Percentiles rank a stretch among this genome's conserved stretches.
These are phyloP conservation scores for Xylariaceae sp. DNA, from an alignment of 2,329 filamentous ascomycete genomes.

Conservation along the genomic window DNA sequence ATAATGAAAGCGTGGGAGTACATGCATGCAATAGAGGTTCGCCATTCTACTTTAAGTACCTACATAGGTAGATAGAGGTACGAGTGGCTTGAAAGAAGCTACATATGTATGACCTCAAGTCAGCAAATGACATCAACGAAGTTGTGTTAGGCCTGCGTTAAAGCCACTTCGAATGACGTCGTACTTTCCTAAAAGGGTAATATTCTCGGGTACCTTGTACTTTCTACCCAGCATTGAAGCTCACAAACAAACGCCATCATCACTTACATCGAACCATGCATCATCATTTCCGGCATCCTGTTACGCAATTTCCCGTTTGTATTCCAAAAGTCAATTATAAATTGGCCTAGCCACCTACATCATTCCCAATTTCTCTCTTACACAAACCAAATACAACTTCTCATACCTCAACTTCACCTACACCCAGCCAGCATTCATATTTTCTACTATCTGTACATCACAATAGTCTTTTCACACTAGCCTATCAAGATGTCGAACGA, in stretches of 20 bases:
- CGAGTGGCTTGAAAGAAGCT: conserved; percentile 20
- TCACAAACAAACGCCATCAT: conserved; percentile 18
- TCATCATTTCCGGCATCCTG: conserved; percentile 4
- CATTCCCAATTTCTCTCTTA: not conserved
- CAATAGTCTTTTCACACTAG: conserved; percentile 28
- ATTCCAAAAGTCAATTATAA: conserved; percentile 1
- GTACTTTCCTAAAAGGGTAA: conserved; percentile 29
- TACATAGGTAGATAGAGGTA: not conserved
- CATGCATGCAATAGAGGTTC: not conserved
- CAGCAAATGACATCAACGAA: conserved; percentile 26
- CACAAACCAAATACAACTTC: not conserved
- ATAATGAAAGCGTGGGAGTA: too few relatives aligned
- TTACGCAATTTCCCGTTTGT: conserved; percentile 1
- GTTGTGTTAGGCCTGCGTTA: not conserved
- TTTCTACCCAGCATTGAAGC: conserved; percentile 6
- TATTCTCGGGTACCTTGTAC: not conserved
- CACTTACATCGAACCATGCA: conserved; percentile 14
- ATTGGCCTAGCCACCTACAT: conserved; percentile 3
- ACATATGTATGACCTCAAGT: conserved; percentile 1
- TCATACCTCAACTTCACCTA: not conserved
- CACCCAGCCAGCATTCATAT: not conserved
- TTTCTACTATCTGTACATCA: conserved; percentile 17
- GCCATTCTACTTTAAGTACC: not conserved
- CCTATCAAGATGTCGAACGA: conserved; percentile 45
- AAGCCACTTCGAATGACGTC: conserved; percentile 24